phyloP scores from a whole-genome alignment of 345 rosid genomes.

The Salix koriyanagi region DNA sequence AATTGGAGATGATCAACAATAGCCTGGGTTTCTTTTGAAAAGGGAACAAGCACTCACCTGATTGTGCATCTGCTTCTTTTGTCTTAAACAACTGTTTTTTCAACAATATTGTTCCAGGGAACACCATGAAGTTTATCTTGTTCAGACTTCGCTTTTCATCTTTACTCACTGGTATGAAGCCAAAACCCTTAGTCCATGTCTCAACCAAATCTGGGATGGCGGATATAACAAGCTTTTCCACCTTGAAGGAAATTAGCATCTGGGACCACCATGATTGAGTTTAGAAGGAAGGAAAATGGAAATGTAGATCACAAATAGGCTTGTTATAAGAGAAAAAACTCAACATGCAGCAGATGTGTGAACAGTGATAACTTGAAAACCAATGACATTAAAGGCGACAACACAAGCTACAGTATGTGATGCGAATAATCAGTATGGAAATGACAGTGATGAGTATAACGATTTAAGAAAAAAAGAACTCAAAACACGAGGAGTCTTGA shows the following conservation, averaged over 20 bases:
- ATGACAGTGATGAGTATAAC: not conserved
- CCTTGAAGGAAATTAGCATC: slow-evolving; percentile 72
- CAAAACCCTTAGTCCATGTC: slow-evolving; percentile 88
- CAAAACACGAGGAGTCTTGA: not conserved
- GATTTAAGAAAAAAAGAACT: not conserved
- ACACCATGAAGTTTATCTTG: slow-evolving; percentile 72
- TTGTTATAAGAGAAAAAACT: not conserved
- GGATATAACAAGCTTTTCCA: slow-evolving; percentile 79
- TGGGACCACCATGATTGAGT: slow-evolving; percentile 28
- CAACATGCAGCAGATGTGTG: not conserved
- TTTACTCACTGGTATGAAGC: slow-evolving; percentile 52
- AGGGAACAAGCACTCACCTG: slow-evolving; percentile 28
- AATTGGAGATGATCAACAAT: not conserved
- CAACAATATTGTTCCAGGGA: slow-evolving; percentile 73
- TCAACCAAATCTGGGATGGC: slow-evolving; percentile 78
- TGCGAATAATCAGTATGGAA: not conserved
- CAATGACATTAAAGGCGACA: not conserved
- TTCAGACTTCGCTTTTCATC: slow-evolving; percentile 56
- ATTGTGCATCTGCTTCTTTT: slow-evolving; percentile 22
- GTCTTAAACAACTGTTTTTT: slow-evolving; percentile 46
- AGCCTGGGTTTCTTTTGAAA: not conserved
- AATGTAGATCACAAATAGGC: not conserved
- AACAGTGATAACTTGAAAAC: not conserved
- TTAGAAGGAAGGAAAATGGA: not conserved
- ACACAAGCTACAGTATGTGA: not conserved